Conservation (phyloP, 805 yeast species). For the Candida takata region DNA sequence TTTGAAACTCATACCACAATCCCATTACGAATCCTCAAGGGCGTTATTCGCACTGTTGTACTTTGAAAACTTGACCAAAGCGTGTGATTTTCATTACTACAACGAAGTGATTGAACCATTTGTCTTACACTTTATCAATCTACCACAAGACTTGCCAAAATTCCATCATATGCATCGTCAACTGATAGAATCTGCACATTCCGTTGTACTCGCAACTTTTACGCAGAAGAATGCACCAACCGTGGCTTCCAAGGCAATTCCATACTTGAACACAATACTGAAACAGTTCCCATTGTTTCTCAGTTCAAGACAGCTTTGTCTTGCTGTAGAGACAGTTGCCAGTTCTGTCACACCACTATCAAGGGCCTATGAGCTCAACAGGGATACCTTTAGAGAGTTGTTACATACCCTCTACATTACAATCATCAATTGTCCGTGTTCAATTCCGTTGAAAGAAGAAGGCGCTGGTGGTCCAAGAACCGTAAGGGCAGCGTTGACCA, state of each 20-base stretch:
- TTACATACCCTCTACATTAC: constrained; percentile 35
- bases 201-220: constrained; percentile 40
- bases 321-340: constrained; percentile 53
- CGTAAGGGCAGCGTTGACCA: constrained; percentile 40
- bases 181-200: constrained; percentile 57
- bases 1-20: constrained; percentile 11
- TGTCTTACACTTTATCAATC: constrained; percentile 16
- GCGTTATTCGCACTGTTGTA: constrained; percentile 25
- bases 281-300: constrained; percentile 50
- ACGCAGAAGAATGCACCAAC: constrained; percentile 18
- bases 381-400: constrained; percentile 28
- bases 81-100: constrained; percentile 28
- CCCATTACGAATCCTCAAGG: constrained; percentile 24
- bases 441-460: constrained; percentile 18
- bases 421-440: constrained; percentile 33
- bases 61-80: constrained; percentile 25
- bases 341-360: constrained; percentile 34
- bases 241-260: constrained; percentile 21
- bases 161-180: constrained; percentile 17
- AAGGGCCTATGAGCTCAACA: constrained; percentile 25
- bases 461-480: constrained; percentile 23
- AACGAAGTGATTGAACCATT: constrained; percentile 28
- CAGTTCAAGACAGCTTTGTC: constrained; percentile 46
- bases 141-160: constrained; percentile 8
- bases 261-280: constrained; percentile 42